Conservation (phyloP, 352 stramenopile genomes). For the Phytopythium boreale region DNA sequence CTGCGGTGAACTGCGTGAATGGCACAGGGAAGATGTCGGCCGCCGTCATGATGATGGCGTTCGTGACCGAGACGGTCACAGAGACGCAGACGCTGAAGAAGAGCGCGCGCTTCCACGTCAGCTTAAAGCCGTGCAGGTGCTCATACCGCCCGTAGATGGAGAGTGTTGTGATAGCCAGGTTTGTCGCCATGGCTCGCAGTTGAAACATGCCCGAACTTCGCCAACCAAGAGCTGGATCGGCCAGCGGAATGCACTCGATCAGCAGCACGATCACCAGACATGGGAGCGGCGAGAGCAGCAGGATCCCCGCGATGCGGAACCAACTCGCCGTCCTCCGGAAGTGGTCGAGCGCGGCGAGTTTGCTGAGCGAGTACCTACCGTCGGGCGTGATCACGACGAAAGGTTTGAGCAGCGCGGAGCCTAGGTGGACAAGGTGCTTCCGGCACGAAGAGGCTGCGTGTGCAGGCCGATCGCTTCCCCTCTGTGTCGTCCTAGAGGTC, state of each 20-base stretch:
- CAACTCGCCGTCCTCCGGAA: conserved; percentile 1
- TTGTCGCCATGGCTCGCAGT: neutral
- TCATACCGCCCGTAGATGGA: no score
- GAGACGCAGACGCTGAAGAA: no score
- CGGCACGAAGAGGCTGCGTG: no score
- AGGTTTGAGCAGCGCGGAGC: neutral
- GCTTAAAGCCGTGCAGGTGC: no score
- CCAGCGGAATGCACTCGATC: conserved; percentile 27
- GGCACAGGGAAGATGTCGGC: no score
- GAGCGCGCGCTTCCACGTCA: no score
- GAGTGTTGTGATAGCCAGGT: no score
- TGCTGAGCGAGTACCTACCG: conserved; percentile 9
- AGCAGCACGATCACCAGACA: conserved; percentile 12
- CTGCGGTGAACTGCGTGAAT: no score
- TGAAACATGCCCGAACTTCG: neutral
- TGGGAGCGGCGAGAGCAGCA: conserved; percentile 11
- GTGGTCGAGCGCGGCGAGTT: conserved; percentile 11
- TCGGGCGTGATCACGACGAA: neutral
- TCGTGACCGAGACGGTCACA: no score
- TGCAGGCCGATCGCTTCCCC: no score
- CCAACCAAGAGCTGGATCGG: conserved; percentile 1
- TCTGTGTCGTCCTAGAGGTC: no score
- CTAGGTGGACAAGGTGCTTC: neutral
- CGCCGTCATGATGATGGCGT: no score
- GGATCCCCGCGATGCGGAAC: neutral